Evolutionary conservation across 257 asterid genomes (phyloP).

Genomic region (Salvia splendens): DNA sequence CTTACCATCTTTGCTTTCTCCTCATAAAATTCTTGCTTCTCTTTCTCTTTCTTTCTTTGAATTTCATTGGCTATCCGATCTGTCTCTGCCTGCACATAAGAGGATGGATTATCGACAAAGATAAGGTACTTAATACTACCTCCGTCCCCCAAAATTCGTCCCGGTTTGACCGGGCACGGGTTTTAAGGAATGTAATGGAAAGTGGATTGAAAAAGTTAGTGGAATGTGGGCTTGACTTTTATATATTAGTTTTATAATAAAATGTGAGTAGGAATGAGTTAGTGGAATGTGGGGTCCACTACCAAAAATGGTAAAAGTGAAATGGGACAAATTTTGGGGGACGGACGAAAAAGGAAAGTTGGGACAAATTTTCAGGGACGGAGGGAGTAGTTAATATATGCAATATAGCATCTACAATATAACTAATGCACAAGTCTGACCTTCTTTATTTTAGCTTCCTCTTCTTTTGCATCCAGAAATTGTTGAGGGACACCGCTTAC

Average conservation of each 20-base stretch:
- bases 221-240: too few species aligned
- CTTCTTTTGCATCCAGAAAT: conserved; percentile 97
- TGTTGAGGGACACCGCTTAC: conserved; percentile 95
- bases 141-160: too few species aligned
- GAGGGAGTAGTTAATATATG: neutral
- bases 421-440: conserved; percentile 40
- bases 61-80: conserved; percentile 82
- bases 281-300: too few species aligned
- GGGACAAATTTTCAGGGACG: too few species aligned
- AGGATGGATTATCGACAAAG: conserved; percentile 15
- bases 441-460: conserved; percentile 83
- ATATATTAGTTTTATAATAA: too few species aligned
- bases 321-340: too few species aligned
- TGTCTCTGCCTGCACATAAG: conserved; percentile 70
- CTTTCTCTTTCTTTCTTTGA: conserved; percentile 77
- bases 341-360: too few species aligned
- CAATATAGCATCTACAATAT: conserved; percentile 13
- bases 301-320: too few species aligned
- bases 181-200: too few species aligned
- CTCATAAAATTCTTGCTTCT: conserved; percentile 61
- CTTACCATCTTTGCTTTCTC: conserved; percentile 72
- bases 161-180: too few species aligned
- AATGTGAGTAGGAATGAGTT: too few species aligned
- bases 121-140: conserved; percentile 7
- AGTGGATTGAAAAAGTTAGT: too few species aligned